These are phyloP conservation scores for Oryza meyeriana DNA, from an alignment of 176 grass and related monocot species.

Conservation along the genomic window DNA sequence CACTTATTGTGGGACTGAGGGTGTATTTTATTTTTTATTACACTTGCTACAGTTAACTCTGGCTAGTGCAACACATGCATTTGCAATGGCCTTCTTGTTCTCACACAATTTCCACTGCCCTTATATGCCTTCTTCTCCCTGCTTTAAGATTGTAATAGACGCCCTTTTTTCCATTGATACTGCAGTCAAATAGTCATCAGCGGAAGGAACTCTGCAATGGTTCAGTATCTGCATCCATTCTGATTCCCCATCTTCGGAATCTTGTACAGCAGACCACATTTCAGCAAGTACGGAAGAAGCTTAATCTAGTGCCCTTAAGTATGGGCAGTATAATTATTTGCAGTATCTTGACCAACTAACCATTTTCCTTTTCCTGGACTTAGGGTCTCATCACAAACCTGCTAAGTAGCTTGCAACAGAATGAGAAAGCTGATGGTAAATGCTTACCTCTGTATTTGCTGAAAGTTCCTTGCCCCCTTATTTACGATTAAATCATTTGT, in stretches of 20 bases:
- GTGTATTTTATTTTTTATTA: background rate
- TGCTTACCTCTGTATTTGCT: conserved; percentile 9
- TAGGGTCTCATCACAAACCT: conserved; percentile 82
- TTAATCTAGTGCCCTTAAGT: conserved; percentile 11
- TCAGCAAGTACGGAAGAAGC: conserved; percentile 72
- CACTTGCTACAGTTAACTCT: background rate
- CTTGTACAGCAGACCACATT: conserved; percentile 93
- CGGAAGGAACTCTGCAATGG: conserved; percentile 59
- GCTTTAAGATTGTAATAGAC: background rate
- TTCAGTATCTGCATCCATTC: conserved; percentile 66
- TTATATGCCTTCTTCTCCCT: background rate
- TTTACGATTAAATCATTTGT: conserved; percentile 15
- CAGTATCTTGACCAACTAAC: background rate
- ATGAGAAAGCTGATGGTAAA: conserved; percentile 61
- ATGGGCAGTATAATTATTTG: background rate
- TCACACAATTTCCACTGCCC: background rate
- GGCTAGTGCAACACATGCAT: background rate
- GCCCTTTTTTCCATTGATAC: background rate
- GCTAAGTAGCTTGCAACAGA: conserved; percentile 81
- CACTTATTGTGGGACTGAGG: no score
- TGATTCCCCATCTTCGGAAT: conserved; percentile 94
- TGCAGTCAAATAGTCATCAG: conserved; percentile 56
- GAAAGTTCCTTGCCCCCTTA: background rate
- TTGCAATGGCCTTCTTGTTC: background rate
- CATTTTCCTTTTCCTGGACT: conserved; percentile 3